Percentiles rank a stretch among this genome's conserved stretches.
Evolutionary conservation across 2,329 filamentous ascomycete species (phyloP).

Genomic region (Thielaviopsis euricoi): DNA sequence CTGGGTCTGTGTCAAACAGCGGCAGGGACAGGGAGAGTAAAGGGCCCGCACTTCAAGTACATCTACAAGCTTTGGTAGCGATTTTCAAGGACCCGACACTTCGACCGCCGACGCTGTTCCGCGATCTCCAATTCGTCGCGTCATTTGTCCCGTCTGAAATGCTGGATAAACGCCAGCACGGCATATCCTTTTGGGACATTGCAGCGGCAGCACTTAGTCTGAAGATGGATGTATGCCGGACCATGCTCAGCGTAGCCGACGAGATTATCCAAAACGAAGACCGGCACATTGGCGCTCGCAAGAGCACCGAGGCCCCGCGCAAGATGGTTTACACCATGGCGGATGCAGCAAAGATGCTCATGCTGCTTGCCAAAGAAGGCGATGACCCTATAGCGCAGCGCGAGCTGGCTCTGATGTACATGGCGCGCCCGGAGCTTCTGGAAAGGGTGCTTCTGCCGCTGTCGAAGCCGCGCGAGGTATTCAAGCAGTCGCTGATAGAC

Average conservation of each 20-base stretch:
- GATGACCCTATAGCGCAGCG: slow-evolving; percentile 67
- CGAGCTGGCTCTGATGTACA: slow-evolving; percentile 82
- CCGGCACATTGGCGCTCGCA: slow-evolving; percentile 13
- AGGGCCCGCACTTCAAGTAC: slow-evolving; percentile 37
- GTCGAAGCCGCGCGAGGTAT: slow-evolving; percentile 71
- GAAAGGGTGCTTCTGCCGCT: slow-evolving; percentile 67
- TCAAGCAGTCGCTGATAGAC: slow-evolving; percentile 75
- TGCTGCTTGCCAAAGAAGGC: slow-evolving; percentile 86
- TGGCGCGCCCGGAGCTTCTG: slow-evolving; percentile 78
- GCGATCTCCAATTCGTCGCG: slow-evolving; percentile 61
- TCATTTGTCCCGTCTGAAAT: slow-evolving; percentile 45
- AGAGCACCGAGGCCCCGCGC: slow-evolving; percentile 20
- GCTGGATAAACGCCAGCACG: slow-evolving; percentile 44
- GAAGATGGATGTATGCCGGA: slow-evolving; percentile 73
- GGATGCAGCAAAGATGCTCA: slow-evolving; percentile 78
- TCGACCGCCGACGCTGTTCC: slow-evolving; percentile 65
- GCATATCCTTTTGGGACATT: slow-evolving; percentile 80
- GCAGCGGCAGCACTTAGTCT: slow-evolving; percentile 74
- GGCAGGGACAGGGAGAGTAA: slow-evolving; percentile 32
- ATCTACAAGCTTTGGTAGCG: slow-evolving; percentile 48
- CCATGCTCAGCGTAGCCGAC: slow-evolving; percentile 50
- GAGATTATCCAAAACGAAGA: slow-evolving; percentile 39
- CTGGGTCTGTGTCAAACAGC: background rate
- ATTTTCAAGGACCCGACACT: slow-evolving; percentile 52
- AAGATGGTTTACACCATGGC: slow-evolving; percentile 50